These are phyloP conservation scores for Zygoascus sp. DNA, from an alignment of 1,139 yeast genomes.

Conservation along the genomic window DNA sequence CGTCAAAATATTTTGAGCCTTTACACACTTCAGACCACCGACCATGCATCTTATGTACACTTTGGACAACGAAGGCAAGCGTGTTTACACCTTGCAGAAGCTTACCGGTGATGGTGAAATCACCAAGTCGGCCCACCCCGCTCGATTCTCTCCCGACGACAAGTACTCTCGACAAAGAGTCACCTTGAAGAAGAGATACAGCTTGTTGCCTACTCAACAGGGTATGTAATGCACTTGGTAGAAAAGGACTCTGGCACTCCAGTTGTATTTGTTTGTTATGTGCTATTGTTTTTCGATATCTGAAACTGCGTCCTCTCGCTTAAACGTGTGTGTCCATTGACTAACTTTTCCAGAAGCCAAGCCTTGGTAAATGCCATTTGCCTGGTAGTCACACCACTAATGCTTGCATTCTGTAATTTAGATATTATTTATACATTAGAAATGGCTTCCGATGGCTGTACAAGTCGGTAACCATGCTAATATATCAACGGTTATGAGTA, in stretches of 20 bases:
- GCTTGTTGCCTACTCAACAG: conserved; percentile 82
- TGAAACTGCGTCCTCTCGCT: no score
- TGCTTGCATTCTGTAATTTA: conserved; percentile 3
- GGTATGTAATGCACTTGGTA: conserved; percentile 28
- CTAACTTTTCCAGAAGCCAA: conserved; percentile 19
- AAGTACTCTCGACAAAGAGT: conserved; percentile 99
- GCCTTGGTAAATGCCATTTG: conserved; percentile 21
- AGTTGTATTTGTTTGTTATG: no score
- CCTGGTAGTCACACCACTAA: not conserved
- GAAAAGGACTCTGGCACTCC: not conserved
- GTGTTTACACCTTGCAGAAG: conserved; percentile 89
- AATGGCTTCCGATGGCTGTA: not conserved
- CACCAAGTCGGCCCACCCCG: conserved; percentile 99
- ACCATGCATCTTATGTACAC: conserved; percentile 99
- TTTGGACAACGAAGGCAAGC: conserved; percentile 87
- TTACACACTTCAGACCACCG: not conserved
- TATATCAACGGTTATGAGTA: no score
- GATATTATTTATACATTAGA: not conserved
- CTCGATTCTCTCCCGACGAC: conserved; percentile 98
- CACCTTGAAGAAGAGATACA: conserved; percentile 91
- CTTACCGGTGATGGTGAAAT: conserved; percentile 78
- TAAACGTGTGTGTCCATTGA: not conserved
- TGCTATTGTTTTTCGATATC: no score
- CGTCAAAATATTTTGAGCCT: not conserved
- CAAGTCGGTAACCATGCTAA: not conserved